Evolutionary conservation across 805 yeast species (phyloP).

Genomic region (Scheffersomyces lignosus): DNA sequence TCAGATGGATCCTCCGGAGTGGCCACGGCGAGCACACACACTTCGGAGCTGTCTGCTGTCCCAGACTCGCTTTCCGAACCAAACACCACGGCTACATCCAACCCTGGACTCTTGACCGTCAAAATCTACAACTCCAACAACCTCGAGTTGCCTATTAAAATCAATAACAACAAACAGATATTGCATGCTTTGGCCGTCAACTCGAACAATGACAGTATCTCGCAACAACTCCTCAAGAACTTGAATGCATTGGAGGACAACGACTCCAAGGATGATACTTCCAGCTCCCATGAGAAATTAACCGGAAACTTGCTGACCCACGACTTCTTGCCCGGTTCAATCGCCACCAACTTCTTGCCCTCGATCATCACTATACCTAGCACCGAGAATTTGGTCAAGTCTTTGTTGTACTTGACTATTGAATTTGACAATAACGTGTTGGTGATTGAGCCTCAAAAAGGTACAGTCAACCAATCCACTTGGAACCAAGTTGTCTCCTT

Average conservation of each 20-base stretch:
- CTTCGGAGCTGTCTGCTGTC: not conserved
- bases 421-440: slow-evolving; percentile 96
- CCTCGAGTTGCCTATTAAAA: slow-evolving; percentile 67
- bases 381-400: slow-evolving; percentile 51
- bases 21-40: slow-evolving; percentile 1
- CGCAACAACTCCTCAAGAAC: slow-evolving; percentile 16
- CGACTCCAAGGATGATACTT: not conserved
- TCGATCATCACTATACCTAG: slow-evolving; percentile 57
- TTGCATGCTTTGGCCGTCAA: slow-evolving; percentile 66
- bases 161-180: slow-evolving; percentile 63
- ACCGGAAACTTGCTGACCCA: not conserved
- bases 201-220: slow-evolving; percentile 30
- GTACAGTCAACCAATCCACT: slow-evolving; percentile 72
- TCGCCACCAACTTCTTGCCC: slow-evolving; percentile 46
- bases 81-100: slow-evolving; percentile 9
- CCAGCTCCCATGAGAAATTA: not conserved
- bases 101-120: slow-evolving; percentile 75
- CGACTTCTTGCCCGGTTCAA: slow-evolving; percentile 30
- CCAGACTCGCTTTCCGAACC: not conserved
- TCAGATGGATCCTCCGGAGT: not conserved
- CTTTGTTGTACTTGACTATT: slow-evolving; percentile 79
- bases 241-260: slow-evolving; percentile 9
- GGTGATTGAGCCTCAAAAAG: slow-evolving; percentile 81
- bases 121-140: slow-evolving; percentile 72
- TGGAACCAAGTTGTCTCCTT: slow-evolving; percentile 91